These are phyloP conservation scores for Nepenthes alata DNA, from an alignment of 179 eudicot genomes.

Conservation along the genomic window DNA sequence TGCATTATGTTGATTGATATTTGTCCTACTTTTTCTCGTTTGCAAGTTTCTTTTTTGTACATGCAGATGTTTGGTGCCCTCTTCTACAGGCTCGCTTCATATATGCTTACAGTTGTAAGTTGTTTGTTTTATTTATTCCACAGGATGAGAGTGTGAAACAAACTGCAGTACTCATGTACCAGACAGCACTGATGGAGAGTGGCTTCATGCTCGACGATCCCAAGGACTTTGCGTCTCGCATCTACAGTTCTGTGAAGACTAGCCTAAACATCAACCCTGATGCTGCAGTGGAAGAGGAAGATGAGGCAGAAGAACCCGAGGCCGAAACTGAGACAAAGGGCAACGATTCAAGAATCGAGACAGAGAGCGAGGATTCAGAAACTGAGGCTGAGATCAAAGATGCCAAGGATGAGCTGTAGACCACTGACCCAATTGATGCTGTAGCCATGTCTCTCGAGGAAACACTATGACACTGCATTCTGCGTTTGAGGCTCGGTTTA, in stretches of 20 bases:
- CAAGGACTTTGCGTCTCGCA: conserved; percentile 73
- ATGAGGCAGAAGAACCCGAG: conserved; percentile 51
- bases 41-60: too few relatives aligned
- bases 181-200: conserved; percentile 40
- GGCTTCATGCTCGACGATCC: conserved; percentile 49
- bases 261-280: conserved; percentile 68
- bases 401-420: conserved; percentile 67
- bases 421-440: too few relatives aligned
- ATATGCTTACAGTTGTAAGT: not conserved
- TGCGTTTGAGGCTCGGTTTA: too few relatives aligned
- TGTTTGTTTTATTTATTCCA: not conserved
- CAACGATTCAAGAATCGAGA: conserved; percentile 9
- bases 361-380: conserved; percentile 9
- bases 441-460: too few relatives aligned
- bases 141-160: conserved; percentile 70
- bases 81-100: not conserved
- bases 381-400: conserved; percentile 18
- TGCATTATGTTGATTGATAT: too few relatives aligned
- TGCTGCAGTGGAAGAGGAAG: conserved; percentile 78
- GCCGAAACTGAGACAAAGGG: conserved; percentile 15
- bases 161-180: conserved; percentile 73
- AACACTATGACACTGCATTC: too few relatives aligned
- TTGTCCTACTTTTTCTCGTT: too few relatives aligned
- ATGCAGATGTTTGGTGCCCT: not conserved
- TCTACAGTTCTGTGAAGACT: conserved; percentile 63